phyloP scores from a whole-genome alignment of 2,329 filamentous ascomycete species.

The Cladosporium sp. region DNA sequence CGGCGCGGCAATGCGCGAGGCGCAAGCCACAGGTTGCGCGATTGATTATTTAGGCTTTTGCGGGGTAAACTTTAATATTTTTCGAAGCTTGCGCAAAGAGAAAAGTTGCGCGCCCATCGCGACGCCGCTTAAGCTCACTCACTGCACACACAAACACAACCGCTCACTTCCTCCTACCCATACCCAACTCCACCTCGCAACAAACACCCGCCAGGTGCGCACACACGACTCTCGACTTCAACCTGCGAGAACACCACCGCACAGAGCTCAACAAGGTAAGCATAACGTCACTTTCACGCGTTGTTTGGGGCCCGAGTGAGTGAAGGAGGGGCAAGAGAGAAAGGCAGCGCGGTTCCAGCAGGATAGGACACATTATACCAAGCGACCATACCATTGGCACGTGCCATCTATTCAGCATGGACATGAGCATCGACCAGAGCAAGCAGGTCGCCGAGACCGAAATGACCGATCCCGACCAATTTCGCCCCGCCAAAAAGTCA shows the following conservation, averaged over 20 bases:
- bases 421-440: constrained; percentile 3
- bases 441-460: constrained; percentile 9
- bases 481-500: constrained; percentile 1
- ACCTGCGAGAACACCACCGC: no score
- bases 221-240: no score
- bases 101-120: no score
- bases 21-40: no score
- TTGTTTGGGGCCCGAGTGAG: background rate
- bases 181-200: no score
- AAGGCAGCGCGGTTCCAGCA: no score
- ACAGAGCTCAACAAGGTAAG: background rate
- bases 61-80: constrained; percentile 3
- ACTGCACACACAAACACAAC: no score
- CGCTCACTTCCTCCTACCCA: no score
- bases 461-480: constrained; percentile 7
- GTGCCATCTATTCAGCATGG: background rate
- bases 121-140: no score
- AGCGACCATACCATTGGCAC: no score
- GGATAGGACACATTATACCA: no score
- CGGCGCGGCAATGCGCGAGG: background rate
- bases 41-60: background rate
- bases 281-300: background rate
- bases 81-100: background rate
- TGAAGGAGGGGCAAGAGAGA: background rate
- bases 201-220: no score